A percentile compares a stretch with the other conserved stretches of the same genome.
These are phyloP conservation scores for Exsudoporus frostii DNA, from an alignment of 768 basidiomycete species.

Conservation along the genomic window DNA sequence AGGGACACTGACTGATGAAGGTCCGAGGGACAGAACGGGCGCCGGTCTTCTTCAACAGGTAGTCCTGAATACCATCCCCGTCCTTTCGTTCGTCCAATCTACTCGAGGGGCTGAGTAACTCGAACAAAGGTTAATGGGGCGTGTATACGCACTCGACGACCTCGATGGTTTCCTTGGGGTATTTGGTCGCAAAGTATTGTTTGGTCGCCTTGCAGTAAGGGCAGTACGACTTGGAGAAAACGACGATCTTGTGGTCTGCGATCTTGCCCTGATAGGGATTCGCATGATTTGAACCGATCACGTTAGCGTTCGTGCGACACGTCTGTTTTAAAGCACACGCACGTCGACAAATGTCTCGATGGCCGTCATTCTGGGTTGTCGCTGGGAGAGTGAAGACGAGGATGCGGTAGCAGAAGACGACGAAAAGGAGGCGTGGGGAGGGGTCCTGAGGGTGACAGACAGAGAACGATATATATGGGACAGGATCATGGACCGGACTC, in stretches of 20 bases:
- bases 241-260: constrained; percentile 46
- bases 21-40: constrained; percentile 76
- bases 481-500: background rate
- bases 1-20: constrained; percentile 58
- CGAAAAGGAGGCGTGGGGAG: background rate
- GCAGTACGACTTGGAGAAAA: constrained; percentile 62
- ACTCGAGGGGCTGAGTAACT: background rate
- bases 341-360: constrained; percentile 42
- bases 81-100: constrained; percentile 60
- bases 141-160: constrained; percentile 46
- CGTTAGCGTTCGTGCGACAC: constrained; percentile 16
- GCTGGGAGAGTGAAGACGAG: constrained; percentile 23
- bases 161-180: constrained; percentile 35
- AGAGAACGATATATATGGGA: constrained; percentile 26
- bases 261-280: constrained; percentile 44
- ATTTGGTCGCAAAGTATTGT: constrained; percentile 39
- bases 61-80: constrained; percentile 60
- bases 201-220: constrained; percentile 53
- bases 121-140: background rate
- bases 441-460: constrained; percentile 3
- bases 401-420: constrained; percentile 25
- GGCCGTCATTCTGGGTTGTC: constrained; percentile 23
- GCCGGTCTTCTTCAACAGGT: constrained; percentile 58
- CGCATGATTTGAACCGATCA: constrained; percentile 35
- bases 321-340: constrained; percentile 4